A percentile compares a stretch with the other conserved stretches of the same genome.
Conservation (phyloP, 2,329 filamentous ascomycete species). For the Cytospora schulzeri region DNA sequence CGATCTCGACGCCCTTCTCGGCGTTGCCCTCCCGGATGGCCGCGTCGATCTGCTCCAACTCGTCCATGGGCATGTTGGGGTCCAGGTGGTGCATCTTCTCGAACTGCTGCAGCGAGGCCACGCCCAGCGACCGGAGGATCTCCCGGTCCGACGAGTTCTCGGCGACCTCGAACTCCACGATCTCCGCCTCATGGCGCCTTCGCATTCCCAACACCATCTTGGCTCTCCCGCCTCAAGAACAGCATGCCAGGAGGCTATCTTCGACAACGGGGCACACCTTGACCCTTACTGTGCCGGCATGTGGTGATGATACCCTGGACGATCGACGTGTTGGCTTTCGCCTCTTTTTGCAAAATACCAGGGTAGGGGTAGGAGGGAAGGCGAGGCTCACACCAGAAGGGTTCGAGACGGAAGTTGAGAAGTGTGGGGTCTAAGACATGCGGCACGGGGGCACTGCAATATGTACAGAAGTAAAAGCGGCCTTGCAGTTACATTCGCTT, state of each 20-base stretch:
- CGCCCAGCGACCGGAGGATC: conserved; percentile 26
- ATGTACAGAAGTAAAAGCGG: not conserved
- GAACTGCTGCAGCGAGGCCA: conserved; percentile 53
- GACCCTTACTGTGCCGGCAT: not conserved
- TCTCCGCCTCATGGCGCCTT: conserved; percentile 26
- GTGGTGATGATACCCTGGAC: not conserved
- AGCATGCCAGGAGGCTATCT: conserved; percentile 8
- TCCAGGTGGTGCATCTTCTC: conserved; percentile 65
- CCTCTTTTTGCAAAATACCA: not conserved
- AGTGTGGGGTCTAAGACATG: not conserved
- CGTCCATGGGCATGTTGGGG: conserved; percentile 65
- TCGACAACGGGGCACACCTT: not conserved
- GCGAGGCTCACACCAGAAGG: not conserved
- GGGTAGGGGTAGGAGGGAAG: not conserved
- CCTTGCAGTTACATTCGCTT: not conserved
- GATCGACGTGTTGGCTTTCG: not conserved
- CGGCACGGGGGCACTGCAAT: not conserved
- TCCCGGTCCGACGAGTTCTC: conserved; percentile 28
- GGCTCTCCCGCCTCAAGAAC: not conserved
- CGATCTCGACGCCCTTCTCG: conserved; percentile 58
- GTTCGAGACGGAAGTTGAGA: not conserved
- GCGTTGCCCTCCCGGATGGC: conserved; percentile 57
- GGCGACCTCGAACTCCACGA: conserved; percentile 26
- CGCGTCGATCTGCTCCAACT: conserved; percentile 62
- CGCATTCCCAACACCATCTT: conserved; percentile 25